Base-by-base conservation (phyloP, 1,284 basidiomycete species). In the Ceratobasidium sp. region DNA sequence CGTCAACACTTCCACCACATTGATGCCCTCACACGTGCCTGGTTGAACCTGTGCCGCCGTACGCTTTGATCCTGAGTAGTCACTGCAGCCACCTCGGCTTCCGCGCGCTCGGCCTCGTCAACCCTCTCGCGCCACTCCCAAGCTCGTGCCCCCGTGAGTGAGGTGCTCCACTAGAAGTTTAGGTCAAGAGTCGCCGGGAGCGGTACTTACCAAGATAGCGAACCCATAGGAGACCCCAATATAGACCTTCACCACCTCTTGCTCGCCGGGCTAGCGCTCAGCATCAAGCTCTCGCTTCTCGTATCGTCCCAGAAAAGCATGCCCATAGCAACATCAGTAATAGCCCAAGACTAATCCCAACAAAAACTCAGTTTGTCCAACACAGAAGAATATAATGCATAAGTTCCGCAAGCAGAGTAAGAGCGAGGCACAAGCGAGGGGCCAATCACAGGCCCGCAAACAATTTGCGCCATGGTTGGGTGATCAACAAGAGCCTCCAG, bases 271-370 rank as follows among this genome's bases (percentile, higher is more conserved):
- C n/a, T n/a, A n/a, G n/a, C n/a, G n/a, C n/a, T n/a, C n/a, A n/a
- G 56, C 29, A 72, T 57, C 56, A 72, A 72, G 67, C 44, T 72
- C 29, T 29, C 62, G 44, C 67, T n/a, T n/a, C n/a, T n/a, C n/a
- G n/a, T n/a, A n/a, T n/a, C n/a, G n/a, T n/a, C n/a, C n/a, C n/a
- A n/a, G n/a, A n/a, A n/a, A n/a, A n/a, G n/a, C n/a, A n/a, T n/a
- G 84, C 97, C 96, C 81, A 96, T 96, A 88, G 99, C 99, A 81
- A 99, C 92, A 83, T 99, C 98, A 82, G 96, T 97, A 77, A 99
- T 95, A 69, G 94, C 93, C n/a, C n/a, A n/a, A n/a, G n/a, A n/a
- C n/a, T n/a, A n/a, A n/a, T n/a, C n/a, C n/a, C n/a, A n/a, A n/a
- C n/a, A n/a, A n/a, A n/a, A n/a, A n/a, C n/a, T n/a, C n/a, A n/a